phyloP scores from a whole-genome alignment of 1,284 basidiomycete genomes.

The Bjerkandera adusta region DNA sequence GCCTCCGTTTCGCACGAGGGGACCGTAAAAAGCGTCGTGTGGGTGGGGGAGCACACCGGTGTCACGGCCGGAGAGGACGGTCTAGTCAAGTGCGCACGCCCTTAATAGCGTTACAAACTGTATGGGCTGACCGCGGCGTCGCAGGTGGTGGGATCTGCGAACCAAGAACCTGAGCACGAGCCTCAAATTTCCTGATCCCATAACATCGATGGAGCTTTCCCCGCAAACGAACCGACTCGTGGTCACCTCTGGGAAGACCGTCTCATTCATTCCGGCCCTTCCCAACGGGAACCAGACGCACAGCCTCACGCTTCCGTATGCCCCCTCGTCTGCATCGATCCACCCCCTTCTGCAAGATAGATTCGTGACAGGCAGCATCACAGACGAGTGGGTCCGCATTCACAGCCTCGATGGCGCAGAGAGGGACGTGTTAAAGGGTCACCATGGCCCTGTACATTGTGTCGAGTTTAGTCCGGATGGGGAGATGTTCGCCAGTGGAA shows the following conservation, averaged over 20 bases:
- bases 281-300: slow-evolving; percentile 57
- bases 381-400: slow-evolving; percentile 95
- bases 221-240: slow-evolving; percentile 83
- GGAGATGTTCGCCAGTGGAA: slow-evolving; percentile 97
- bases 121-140: neutral
- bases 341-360: slow-evolving; percentile 88
- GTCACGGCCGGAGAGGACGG: slow-evolving; percentile 94
- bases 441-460: slow-evolving; percentile 96
- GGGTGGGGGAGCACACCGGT: slow-evolving; percentile 84
- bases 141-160: slow-evolving; percentile 95
- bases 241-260: slow-evolving; percentile 89
- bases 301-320: slow-evolving; percentile 73
- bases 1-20: slow-evolving; percentile 77
- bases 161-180: slow-evolving; percentile 71
- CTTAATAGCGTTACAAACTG: neutral
- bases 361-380: slow-evolving; percentile 89
- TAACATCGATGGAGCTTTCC: slow-evolving; percentile 94
- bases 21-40: slow-evolving; percentile 89
- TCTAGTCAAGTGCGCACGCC: slow-evolving; percentile 68
- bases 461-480: slow-evolving; percentile 96
- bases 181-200: slow-evolving; percentile 75
- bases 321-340: slow-evolving; percentile 88
- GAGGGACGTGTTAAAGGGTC: slow-evolving; percentile 91
- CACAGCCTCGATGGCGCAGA: slow-evolving; percentile 92
- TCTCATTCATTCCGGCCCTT: slow-evolving; percentile 79